Evolutionary conservation across 1,139 yeast species (phyloP), one percentile per base, ranked within the genome.

Genomic region (Citeromyces hawaiiensis): DNA sequence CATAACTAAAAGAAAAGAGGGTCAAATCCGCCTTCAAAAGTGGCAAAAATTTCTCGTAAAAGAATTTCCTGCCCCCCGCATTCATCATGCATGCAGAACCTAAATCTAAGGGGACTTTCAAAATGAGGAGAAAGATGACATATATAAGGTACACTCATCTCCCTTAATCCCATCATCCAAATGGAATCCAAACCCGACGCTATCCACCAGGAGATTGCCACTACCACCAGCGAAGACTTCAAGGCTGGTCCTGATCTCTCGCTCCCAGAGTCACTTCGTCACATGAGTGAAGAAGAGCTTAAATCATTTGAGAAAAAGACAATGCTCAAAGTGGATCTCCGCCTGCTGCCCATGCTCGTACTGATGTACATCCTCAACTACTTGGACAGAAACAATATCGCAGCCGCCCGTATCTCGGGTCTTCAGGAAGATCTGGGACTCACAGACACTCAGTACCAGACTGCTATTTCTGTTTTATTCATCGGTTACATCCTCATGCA

Each of bases 81-180:
- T 19, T 19, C 21, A 19, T 19, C 21, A 19, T 19, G 21, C 21
- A 19, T 19, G 21, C 21, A 19, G 21, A 19, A 5, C 21, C 21
- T 19, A 4, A 19, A 19, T 19, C 7, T 19, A 19, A 7, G 21
- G 21, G 21, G 21, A 19, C 21, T 19, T 19, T 19, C 7, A 4
- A 19, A 19, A 19, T 19, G 21, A 4, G 21, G 21, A 19, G 21
- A 19, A 19, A 19, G 21, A 19, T 19, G 21, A 7, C 21, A 19
- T 19, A 19, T 19, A 19, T 19, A 19, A 19, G 21, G 7, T 19
- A 19, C 21, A 19, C 21, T 7, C 7, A 19, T 5, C 7, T 19
- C 21, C 21, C n/a, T n/a, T n/a, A n/a, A n/a, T 74, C 43, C 62
- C 77, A 43, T 77, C 21, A 29, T 5, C 4, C 8, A 29, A 11